Evolutionary conservation across 2,329 filamentous ascomycete species (phyloP).

Genomic region (Aspergillus sclerotialis): DNA sequence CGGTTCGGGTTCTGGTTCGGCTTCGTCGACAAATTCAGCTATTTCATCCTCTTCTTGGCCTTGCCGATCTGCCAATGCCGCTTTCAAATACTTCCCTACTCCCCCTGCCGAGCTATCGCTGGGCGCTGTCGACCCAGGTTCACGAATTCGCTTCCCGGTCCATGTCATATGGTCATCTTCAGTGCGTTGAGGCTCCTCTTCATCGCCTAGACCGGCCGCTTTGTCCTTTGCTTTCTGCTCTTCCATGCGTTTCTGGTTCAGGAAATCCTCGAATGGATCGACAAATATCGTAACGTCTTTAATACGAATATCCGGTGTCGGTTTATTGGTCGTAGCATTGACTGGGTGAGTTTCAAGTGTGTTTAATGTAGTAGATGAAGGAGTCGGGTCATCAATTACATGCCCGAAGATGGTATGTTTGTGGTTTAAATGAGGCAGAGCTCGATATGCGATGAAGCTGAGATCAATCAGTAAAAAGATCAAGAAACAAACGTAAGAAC

Average conservation of each 20-base stretch:
- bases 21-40: slow-evolving; percentile 52
- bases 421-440: slow-evolving; percentile 76
- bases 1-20: slow-evolving; percentile 59
- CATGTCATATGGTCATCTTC: slow-evolving; percentile 90
- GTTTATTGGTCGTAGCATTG: slow-evolving; percentile 65
- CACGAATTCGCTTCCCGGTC: slow-evolving; percentile 85
- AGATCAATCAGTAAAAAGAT: neutral
- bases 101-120: slow-evolving; percentile 40
- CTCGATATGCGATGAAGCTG: slow-evolving; percentile 79
- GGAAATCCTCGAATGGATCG: slow-evolving; percentile 92
- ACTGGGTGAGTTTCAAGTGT: slow-evolving; percentile 71
- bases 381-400: slow-evolving; percentile 60
- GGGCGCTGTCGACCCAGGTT: slow-evolving; percentile 53
- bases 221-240: slow-evolving; percentile 46
- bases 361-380: slow-evolving; percentile 48
- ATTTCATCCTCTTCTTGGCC: slow-evolving; percentile 49
- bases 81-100: slow-evolving; percentile 78
- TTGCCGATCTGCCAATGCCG: slow-evolving; percentile 38
- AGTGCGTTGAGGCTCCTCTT: slow-evolving; percentile 31
- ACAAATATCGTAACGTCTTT: slow-evolving; percentile 79
- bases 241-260: slow-evolving; percentile 62
- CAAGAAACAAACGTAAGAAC: too few relatives aligned
- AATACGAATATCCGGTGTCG: slow-evolving; percentile 71
- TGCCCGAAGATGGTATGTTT: slow-evolving; percentile 97
- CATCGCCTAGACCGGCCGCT: slow-evolving; percentile 12